Evolutionary conservation across 805 yeast genomes (phyloP), one percentile per base, ranked within the genome.

Genomic region (Kluyveromyces aestuarii): DNA sequence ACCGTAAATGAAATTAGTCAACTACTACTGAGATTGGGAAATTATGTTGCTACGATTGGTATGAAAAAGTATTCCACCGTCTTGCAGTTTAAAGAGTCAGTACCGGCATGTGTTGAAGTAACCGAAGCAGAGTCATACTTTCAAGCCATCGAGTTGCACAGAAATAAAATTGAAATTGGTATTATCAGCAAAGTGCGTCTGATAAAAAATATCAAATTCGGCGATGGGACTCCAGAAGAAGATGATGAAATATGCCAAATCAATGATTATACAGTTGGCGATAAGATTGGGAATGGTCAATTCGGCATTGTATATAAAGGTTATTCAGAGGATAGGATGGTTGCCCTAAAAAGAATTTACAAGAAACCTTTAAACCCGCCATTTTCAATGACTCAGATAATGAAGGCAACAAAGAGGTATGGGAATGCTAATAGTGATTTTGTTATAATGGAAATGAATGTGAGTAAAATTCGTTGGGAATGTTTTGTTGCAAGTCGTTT

Each of bases 381-480:
- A 44, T 60, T 52, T 46, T 59, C 66, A 13, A 59, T 63, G 61
- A 62, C 61, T 42, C 66, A 62, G 45, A 51, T 61, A 6, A 50
- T 64, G 53, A 54, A 60, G 43, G 65, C 63, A 40, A 56, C 63
- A 6, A 51, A 55, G 27, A 41, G 53, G 11, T 59, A 61, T 58
- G 57, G 51, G 46, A 51, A 50, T 8, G 49, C 54, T 7, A 54
- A 51, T 25, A 55, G 60, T n/a, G 65, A 64, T 43, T 55, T 56
- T 36, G 57, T 59, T 2, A 49, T 56, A 10, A 58, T 56, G 55
- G 47, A 58, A 19, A 55, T 64, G 57, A 63, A 64, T 44, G 52
- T 65, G 18, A 56, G 59, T 37, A 63, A 59, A 44, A 55, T 64
- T 40, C 54, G 63, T 33, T 64, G 69, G 67, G 70, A 66, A 50